These are phyloP conservation scores for Lonicera japonica DNA, from an alignment of 129 eudicot species.

Conservation along the genomic window DNA sequence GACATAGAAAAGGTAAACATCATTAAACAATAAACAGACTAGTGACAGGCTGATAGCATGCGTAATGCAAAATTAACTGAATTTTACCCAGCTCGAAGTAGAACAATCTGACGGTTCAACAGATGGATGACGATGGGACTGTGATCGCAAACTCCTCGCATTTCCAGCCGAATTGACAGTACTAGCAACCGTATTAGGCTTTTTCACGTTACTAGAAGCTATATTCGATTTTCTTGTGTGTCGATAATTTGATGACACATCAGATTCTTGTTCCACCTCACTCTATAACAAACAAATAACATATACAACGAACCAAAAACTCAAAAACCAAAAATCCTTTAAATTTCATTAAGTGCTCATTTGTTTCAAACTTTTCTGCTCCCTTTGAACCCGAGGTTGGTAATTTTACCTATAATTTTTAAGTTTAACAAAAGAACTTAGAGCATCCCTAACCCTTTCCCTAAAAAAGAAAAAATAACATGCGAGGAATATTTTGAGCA, in stretches of 20 bases:
- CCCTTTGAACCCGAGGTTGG: background rate
- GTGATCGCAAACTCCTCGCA: constrained; percentile 15
- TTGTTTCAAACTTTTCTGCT: background rate
- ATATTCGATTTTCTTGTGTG: constrained; percentile 22
- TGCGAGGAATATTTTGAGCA: too few relatives aligned
- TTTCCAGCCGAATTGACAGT: constrained; percentile 8
- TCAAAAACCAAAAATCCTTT: background rate
- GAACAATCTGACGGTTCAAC: constrained; percentile 41
- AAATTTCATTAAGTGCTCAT: background rate
- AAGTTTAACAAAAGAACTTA: background rate
- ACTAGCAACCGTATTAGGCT: constrained; percentile 21
- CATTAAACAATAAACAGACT: background rate
- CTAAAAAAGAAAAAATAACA: too few relatives aligned
- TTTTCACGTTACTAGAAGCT: constrained; percentile 22
- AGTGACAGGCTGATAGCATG: background rate
- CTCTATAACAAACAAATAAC: constrained; percentile 19
- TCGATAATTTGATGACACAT: constrained; percentile 10
- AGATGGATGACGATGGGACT: constrained; percentile 10
- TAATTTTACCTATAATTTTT: background rate
- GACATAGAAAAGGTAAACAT: background rate
- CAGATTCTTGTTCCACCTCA: constrained; percentile 39
- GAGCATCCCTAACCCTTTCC: too few relatives aligned
- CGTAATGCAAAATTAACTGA: background rate
- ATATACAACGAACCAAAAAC: background rate
- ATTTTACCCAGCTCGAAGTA: constrained; percentile 33